Conservation (phyloP, 441 rosid species). For the Syzygium syzygioides region DNA sequence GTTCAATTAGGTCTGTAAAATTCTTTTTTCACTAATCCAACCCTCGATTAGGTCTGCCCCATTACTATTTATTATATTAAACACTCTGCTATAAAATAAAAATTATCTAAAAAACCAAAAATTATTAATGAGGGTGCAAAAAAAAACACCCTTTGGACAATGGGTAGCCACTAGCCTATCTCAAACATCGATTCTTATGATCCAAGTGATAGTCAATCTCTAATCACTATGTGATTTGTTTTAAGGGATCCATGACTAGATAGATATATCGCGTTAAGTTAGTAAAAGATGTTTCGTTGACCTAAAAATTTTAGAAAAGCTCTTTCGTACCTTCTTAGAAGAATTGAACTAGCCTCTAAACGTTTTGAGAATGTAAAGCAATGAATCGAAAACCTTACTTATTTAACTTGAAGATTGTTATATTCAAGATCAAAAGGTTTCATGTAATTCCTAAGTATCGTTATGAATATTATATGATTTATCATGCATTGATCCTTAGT, state of each 20-base stretch:
- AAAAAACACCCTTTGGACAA: too few species aligned
- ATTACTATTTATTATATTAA: background rate
- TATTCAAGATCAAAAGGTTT: background rate
- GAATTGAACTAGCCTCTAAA: background rate
- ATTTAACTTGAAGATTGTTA: background rate
- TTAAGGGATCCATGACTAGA: too few species aligned
- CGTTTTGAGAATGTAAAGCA: background rate
- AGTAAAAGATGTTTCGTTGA: too few species aligned
- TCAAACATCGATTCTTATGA: too few species aligned
- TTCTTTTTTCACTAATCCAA: background rate
- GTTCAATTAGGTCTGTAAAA: background rate
- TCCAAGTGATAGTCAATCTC: too few species aligned
- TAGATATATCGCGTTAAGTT: too few species aligned
- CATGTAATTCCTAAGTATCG: background rate
- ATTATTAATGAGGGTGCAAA: fast-evolving
- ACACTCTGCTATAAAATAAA: background rate
- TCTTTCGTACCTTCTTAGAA: background rate
- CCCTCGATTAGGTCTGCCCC: background rate
- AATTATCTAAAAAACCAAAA: background rate
- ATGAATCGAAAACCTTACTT: too few species aligned
- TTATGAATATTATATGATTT: background rate
- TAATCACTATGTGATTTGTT: too few species aligned
- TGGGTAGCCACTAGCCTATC: too few species aligned
- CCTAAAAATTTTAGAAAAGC: background rate
- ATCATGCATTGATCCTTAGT: background rate